Evolutionary conservation across 768 basidiomycete species (phyloP), one percentile per base, ranked within the genome.

Genomic region (Kondoa malvinella): DNA sequence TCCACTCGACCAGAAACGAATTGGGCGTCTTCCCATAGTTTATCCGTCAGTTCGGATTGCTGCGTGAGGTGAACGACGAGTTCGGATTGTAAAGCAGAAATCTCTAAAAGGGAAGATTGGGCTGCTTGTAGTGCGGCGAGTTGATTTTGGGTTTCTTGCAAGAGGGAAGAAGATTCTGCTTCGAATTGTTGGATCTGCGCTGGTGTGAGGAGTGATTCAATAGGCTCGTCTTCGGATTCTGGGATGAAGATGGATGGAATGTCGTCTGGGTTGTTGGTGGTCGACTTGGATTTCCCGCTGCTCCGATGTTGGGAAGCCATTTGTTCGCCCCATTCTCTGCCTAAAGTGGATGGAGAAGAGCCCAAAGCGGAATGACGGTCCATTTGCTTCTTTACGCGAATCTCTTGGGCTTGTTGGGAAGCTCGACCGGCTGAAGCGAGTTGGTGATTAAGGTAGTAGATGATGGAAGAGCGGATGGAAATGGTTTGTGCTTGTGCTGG

Each of bases 101-200:
- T 96, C 74, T 97, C 94, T 80, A 92, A 81, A 67, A 99, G 78
- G 34, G 88, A 85, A 58, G 88, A 84, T 76, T 99, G 94, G 29
- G 94, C 94, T 75, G 86, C 86, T 74, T 92, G 87, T 34, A 99
- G 89, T 1, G 89, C 86, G 72, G 87, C 86, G 33, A 97, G 81
- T 3, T 87, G 88, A 70, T 89, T 85, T 75, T 92, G 88, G 61
- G 89, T 89, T 61, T 83, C 83, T 72, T 85, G 85, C 40, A 97
- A 78, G 64, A 97, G 87, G 66, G 83, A 83, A 57, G 88, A 86
- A 75, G 96, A 96, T 77, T 97, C 94, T 12, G 83, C 79, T 78
- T 95, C 91, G 76, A 96, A 96, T 75, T 90, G 89, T 75, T 89
- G 84, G 66, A 95, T 88, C 76, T 92, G 90, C 2, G 87, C 89